Evolutionary conservation across 805 yeast species (phyloP).

Genomic region (Lipomyces oligophaga): DNA sequence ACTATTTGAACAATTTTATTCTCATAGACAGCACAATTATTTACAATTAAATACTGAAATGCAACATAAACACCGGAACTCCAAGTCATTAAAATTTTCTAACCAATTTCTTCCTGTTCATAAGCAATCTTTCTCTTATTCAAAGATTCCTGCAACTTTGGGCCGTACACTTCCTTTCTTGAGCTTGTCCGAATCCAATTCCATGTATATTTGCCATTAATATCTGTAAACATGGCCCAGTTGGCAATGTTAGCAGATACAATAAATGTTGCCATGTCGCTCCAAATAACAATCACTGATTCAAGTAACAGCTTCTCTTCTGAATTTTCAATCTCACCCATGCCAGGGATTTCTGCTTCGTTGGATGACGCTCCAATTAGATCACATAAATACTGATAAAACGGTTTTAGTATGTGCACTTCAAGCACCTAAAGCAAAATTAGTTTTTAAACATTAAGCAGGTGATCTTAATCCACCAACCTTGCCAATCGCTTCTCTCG

Average conservation of each 20-base stretch:
- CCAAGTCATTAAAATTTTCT: too few relatives aligned
- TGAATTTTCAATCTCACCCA: background rate
- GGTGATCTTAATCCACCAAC: constrained; percentile 4
- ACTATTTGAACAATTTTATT: too few relatives aligned
- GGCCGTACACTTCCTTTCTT: too few relatives aligned
- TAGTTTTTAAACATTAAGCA: background rate
- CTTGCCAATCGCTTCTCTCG: constrained; percentile 4
- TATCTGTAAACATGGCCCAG: constrained; percentile 18
- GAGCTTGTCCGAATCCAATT: too few relatives aligned
- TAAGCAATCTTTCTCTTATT: too few relatives aligned
- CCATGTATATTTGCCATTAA: constrained; percentile 26
- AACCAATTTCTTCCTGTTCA: too few relatives aligned
- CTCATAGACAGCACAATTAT: too few relatives aligned
- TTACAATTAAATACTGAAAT: too few relatives aligned
- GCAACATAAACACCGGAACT: too few relatives aligned
- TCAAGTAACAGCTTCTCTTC: constrained; percentile 4
- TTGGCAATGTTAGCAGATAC: constrained; percentile 8
- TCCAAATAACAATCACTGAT: constrained; percentile 17
- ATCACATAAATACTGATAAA: constrained; percentile 17
- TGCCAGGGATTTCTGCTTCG: background rate
- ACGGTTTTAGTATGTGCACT: constrained; percentile 5
- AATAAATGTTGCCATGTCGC: constrained; percentile 10
- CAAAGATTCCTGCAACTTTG: too few relatives aligned
- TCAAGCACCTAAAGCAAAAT: constrained; percentile 7
- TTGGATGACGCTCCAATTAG: constrained; percentile 11